Evolutionary conservation across 257 asterid genomes (phyloP), one percentile per base, ranked within the genome.

Genomic region (Oldenlandia corymbosa): DNA sequence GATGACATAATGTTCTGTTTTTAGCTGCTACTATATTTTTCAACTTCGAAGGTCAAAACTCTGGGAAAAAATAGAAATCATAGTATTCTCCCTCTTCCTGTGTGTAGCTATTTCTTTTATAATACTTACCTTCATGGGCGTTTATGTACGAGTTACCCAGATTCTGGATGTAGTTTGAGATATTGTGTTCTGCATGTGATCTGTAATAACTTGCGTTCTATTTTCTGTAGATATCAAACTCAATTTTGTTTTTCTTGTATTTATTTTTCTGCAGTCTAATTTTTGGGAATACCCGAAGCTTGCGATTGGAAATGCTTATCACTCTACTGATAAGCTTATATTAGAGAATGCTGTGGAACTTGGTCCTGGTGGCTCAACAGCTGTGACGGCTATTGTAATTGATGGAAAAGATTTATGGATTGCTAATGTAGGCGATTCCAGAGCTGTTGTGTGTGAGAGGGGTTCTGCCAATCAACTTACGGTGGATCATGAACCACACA

Each of bases 321-420:
- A 32, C 34, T 73, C 81, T 47, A 85, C 94, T 1, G 88, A 83
- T 66, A 70, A 75, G 67, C 76, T 68, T 43, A 88, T 88, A 65
- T 81, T 88, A 60, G 88, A 88, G 75, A 84, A 83, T 55, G 67
- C 94, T 32, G 11, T 67, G 78, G 85, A 83, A 80, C 77, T 88
- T 30, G 94, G 94, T 37, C 94, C 94, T 11, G 96, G 96, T 67
- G 96, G 91, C 66, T 88, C 91, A 49, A 88, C 96, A 49, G 96
- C 96, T 53, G 94, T 88, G 54, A 85, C 96, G 23, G 91, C 91
- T 28, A 85, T 85, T 24, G 88, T 85, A 20, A 75, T 88, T 10
- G 94, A 88, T 62, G 89, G 89, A 52, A 85, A 88, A 74, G 84
- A 88, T 34, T 55, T 88, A 43, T 88, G 96, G 96, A 86, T 88